These are phyloP conservation scores for Lachnellula occidentalis DNA, from an alignment of 2,329 filamentous ascomycete genomes.

Conservation along the genomic window DNA sequence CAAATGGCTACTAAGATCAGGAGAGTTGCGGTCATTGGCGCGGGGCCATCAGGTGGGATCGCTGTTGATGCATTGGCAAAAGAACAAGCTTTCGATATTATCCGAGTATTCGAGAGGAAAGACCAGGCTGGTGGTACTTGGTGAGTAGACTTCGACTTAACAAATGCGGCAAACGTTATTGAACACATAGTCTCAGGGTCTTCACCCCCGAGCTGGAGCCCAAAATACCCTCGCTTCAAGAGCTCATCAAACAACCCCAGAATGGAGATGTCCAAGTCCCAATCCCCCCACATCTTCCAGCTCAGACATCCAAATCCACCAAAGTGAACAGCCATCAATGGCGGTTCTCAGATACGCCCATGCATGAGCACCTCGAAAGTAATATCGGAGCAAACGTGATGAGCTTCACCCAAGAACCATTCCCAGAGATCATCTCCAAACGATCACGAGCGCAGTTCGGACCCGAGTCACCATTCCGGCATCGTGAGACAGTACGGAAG, in stretches of 20 bases:
- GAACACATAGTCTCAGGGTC: background rate
- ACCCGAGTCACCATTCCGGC: constrained; percentile 52
- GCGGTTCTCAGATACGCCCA: constrained; percentile 10
- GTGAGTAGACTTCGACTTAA: constrained; percentile 31
- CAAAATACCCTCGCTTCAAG: background rate
- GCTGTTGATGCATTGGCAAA: constrained; percentile 51
- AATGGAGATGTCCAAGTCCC: background rate
- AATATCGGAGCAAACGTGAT: constrained; percentile 54
- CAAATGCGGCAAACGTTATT: background rate
- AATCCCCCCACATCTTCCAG: background rate
- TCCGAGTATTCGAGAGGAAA: constrained; percentile 55
- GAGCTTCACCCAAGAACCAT: constrained; percentile 51
- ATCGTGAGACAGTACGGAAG: constrained; percentile 47
- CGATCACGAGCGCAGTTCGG: constrained; percentile 44
- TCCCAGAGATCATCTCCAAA: constrained; percentile 39
- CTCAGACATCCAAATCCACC: background rate
- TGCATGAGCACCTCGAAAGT: constrained; percentile 56
- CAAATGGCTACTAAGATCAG: background rate
- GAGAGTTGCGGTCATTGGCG: constrained; percentile 52
- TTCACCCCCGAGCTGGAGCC: constrained; percentile 1
- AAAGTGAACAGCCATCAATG: background rate
- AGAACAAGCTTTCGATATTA: constrained; percentile 50
- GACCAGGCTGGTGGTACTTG: constrained; percentile 53
- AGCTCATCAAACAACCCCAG: background rate
- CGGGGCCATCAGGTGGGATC: constrained; percentile 48